Evolutionary conservation across 306 rosid species (phyloP).

Genomic region (Castanea crenata): DNA sequence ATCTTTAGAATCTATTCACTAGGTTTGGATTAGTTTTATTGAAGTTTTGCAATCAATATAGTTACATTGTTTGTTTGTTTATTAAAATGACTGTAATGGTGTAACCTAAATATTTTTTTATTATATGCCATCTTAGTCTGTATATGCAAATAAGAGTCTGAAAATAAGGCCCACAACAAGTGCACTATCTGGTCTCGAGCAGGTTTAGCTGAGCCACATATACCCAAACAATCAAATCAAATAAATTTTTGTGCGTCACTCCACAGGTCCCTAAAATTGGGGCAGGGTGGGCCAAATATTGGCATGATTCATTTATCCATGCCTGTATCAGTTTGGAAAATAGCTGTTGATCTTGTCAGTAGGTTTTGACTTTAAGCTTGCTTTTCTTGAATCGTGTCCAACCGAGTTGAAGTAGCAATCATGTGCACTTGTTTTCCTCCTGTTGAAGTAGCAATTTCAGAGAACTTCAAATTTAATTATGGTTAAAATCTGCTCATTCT

Average conservation of each 20-base stretch:
- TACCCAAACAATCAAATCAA: neutral
- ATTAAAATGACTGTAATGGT: neutral
- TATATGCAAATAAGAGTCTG: neutral
- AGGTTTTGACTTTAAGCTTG: conserved; percentile 1
- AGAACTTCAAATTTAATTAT: neutral
- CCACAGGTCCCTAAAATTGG: neutral
- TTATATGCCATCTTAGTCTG: neutral
- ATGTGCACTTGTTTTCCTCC: neutral
- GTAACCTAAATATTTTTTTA: neutral
- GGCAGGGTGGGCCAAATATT: neutral
- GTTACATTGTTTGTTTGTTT: neutral
- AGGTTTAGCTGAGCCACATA: neutral
- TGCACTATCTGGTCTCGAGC: neutral
- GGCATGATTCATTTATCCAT: neutral
- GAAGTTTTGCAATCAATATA: neutral
- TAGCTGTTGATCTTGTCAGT: neutral
- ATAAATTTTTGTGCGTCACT: neutral
- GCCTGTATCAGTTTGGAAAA: neutral
- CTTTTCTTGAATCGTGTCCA: neutral
- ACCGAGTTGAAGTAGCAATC: neutral
- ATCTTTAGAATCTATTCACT: neutral
- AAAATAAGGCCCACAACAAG: neutral
- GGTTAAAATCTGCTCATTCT: neutral
- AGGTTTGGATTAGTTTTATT: neutral
- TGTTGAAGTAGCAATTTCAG: neutral